Evolutionary conservation across 441 rosid genomes (phyloP).

Genomic region (Erysimum pusillum): DNA sequence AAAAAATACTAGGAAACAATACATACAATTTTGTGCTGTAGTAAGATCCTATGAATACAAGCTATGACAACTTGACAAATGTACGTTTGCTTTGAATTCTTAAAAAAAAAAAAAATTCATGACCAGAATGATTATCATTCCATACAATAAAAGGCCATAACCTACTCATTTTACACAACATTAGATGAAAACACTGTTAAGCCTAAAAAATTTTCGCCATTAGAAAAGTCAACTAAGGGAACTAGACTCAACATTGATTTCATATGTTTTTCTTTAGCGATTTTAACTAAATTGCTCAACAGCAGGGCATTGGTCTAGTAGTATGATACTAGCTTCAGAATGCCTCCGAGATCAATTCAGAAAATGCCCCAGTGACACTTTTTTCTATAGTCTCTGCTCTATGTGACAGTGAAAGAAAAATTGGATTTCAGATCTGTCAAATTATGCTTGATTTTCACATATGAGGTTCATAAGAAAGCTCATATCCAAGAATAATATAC

Average conservation of each 20-base stretch:
- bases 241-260: not conserved
- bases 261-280: not conserved
- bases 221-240: conserved; percentile 20
- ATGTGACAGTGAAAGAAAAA: not conserved
- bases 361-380: conserved; percentile 40
- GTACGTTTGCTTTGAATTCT: conserved; percentile 3
- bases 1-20: not conserved
- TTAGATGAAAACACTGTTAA: not conserved
- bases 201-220: not conserved
- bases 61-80: no score
- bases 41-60: conserved; percentile 4
- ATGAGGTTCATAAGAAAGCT: not conserved
- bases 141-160: not conserved
- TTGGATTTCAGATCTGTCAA: not conserved
- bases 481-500: not conserved
- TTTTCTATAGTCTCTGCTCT: not conserved
- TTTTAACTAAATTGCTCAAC: conserved; percentile 8
- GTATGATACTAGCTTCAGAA: not conserved
- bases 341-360: conserved; percentile 48
- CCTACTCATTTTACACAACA: conserved; percentile 1
- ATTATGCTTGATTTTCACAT: not conserved
- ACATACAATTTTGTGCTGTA: not conserved
- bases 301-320: not conserved
- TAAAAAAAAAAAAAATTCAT: not conserved
- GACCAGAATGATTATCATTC: not conserved